These are phyloP conservation scores for Asterella californica DNA, from an alignment of 225 moss, liverwort and hornwort genomes.

Conservation along the genomic window DNA sequence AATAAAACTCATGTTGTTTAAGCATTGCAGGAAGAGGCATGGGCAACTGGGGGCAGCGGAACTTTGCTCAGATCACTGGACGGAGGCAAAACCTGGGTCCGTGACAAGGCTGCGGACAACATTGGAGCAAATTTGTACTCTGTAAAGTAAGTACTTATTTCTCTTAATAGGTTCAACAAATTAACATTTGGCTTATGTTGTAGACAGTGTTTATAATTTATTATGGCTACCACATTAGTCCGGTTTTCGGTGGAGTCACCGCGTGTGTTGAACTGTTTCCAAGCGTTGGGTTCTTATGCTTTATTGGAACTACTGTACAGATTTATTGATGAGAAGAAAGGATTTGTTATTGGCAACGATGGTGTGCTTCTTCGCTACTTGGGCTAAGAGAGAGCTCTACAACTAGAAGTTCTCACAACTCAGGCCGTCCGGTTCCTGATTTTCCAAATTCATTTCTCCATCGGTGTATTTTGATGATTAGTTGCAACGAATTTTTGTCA, in stretches of 20 bases:
- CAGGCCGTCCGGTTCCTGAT: background rate
- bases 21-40: slow-evolving; percentile 64
- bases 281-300: background rate
- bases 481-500: slow-evolving; percentile 1
- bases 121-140: slow-evolving; percentile 72
- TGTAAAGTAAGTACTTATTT: slow-evolving; percentile 51
- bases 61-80: slow-evolving; percentile 79
- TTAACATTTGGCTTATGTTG: background rate
- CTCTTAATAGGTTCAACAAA: background rate
- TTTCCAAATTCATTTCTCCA: background rate
- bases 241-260: background rate
- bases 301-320: slow-evolving; percentile 30
- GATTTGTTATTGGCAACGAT: slow-evolving; percentile 75
- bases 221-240: background rate
- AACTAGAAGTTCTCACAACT: background rate
- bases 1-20: background rate
- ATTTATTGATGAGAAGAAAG: slow-evolving; percentile 60
- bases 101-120: slow-evolving; percentile 70
- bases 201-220: background rate
- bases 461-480: slow-evolving; percentile 1
- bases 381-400: slow-evolving; percentile 39
- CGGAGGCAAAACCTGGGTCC: slow-evolving; percentile 88
- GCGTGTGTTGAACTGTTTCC: background rate
- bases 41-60: slow-evolving; percentile 96
- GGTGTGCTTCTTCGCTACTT: slow-evolving; percentile 86